These are phyloP conservation scores for Alternaria hordeiaustralica DNA, from an alignment of 2,329 filamentous ascomycete species.

Conservation along the genomic window DNA sequence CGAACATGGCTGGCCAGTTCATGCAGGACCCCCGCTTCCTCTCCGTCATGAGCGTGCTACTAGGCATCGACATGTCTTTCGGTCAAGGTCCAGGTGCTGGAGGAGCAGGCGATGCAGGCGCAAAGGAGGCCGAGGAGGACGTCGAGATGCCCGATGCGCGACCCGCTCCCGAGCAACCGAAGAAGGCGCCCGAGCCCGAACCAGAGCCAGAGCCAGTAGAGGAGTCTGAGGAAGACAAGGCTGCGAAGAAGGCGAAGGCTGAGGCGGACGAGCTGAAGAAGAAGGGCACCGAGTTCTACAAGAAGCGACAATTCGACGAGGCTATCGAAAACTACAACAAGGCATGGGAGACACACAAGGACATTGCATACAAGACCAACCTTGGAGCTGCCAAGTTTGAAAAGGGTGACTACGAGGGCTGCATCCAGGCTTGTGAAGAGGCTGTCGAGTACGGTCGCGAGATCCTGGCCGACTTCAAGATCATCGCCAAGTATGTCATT, in stretches of 20 bases:
- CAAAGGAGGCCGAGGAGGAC: slow-evolving; percentile 70
- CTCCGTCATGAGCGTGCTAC: slow-evolving; percentile 88
- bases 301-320: slow-evolving; percentile 96
- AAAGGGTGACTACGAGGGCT: slow-evolving; percentile 90
- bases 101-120: slow-evolving; percentile 45
- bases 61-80: slow-evolving; percentile 91
- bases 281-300: slow-evolving; percentile 92
- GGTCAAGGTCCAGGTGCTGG: slow-evolving; percentile 58
- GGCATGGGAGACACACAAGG: slow-evolving; percentile 93
- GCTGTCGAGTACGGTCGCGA: slow-evolving; percentile 89
- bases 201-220: slow-evolving; percentile 74
- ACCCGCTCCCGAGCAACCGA: slow-evolving; percentile 62
- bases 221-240: slow-evolving; percentile 81
- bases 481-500: slow-evolving; percentile 80
- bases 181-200: slow-evolving; percentile 56
- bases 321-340: slow-evolving; percentile 94
- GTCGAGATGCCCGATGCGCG: slow-evolving; percentile 77
- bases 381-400: slow-evolving; percentile 92
- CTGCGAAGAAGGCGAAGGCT: slow-evolving; percentile 89
- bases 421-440: slow-evolving; percentile 84
- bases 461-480: slow-evolving; percentile 95
- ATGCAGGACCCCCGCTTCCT: slow-evolving; percentile 92
- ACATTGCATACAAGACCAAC: slow-evolving; percentile 98
- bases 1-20: slow-evolving; percentile 76
- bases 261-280: slow-evolving; percentile 95